Base-by-base conservation (phyloP, 495 filamentous ascomycete species). In the Annulohypoxylon bovei region DNA sequence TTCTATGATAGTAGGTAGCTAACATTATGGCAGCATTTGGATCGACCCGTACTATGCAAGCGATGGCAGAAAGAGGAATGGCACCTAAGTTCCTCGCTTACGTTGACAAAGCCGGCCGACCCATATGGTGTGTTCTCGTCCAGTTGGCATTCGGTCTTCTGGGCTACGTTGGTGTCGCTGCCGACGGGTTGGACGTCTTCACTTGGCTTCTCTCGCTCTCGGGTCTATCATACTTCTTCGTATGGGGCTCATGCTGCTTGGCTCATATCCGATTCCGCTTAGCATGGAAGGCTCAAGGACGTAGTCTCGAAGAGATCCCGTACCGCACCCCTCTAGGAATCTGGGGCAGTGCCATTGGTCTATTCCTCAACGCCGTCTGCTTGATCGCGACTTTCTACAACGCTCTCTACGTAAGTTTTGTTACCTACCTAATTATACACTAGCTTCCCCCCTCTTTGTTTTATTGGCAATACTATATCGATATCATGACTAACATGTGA, bases 191-290 rank as follows among this genome's bases (percentile, higher is more conserved):
- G 6, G 72, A 70, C 1, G 73, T 84, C 53, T 87, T 88, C 71
- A 71, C 78, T 66, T 94, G 91, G 91, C 85, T 94, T 20, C 85
- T 92, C 22, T 82, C 89, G 7, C 78, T 94, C 16, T 89, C 88
- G 3, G 91, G 88, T 65, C 82, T 92, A 18, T 82, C 85, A 27
- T 81, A 85, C 76, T 85, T 93, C 75, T 92, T 93, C 80, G 84
- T 87, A 58, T 94, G 89, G 88, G 89, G 87, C 14, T 88, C 87
- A 52, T 90, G 93, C 77, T 88, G 87, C 78, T 72, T 91, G 12
- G 85, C 90, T 2, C 91, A 93, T 72, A 92, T 94, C 74, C 87
- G 91, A 25, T 92, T 93, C 86, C 88, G 91, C 18, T 75, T 78
- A 18, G 91, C 84, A 9, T 80, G 79, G 78, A 77, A 78, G 67